phyloP scores from a whole-genome alignment of 345 rosid species.

The Syzygium grande region DNA sequence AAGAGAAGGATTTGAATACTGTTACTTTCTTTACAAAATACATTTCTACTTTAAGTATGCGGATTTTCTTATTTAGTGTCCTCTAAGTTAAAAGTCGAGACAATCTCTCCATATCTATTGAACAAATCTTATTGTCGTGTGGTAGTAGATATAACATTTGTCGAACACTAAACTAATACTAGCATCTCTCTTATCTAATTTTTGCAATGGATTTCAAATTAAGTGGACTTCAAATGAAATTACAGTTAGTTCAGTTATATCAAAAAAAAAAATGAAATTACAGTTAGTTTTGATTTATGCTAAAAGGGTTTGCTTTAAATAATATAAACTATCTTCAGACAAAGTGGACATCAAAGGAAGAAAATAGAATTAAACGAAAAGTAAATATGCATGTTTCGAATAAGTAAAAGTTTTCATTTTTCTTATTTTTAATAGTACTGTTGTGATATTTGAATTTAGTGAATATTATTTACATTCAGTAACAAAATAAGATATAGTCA shows the following conservation, averaged over 20 bases:
- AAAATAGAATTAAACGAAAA: no score
- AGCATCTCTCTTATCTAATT: neutral
- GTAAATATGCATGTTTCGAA: neutral
- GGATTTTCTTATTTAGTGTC: neutral
- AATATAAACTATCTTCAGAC: neutral
- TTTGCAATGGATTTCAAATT: neutral
- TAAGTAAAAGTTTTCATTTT: no score
- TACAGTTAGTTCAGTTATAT: no score
- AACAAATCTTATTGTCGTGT: no score
- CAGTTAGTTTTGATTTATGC: neutral
- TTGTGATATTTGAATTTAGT: neutral
- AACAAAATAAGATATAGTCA: neutral
- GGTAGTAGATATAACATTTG: no score
- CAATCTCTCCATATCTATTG: neutral
- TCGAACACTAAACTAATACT: no score
- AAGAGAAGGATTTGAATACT: neutral
- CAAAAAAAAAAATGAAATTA: no score
- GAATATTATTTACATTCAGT: neutral
- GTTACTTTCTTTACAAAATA: neutral
- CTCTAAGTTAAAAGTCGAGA: neutral
- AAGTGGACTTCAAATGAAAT: neutral
- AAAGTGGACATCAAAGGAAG: neutral
- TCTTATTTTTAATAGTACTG: no score
- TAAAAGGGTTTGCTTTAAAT: neutral
- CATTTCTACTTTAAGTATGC: neutral